Evolutionary conservation across 2,329 filamentous ascomycete genomes (phyloP), one percentile per base, ranked within the genome.

Genomic region (Alternaria burnsii): DNA sequence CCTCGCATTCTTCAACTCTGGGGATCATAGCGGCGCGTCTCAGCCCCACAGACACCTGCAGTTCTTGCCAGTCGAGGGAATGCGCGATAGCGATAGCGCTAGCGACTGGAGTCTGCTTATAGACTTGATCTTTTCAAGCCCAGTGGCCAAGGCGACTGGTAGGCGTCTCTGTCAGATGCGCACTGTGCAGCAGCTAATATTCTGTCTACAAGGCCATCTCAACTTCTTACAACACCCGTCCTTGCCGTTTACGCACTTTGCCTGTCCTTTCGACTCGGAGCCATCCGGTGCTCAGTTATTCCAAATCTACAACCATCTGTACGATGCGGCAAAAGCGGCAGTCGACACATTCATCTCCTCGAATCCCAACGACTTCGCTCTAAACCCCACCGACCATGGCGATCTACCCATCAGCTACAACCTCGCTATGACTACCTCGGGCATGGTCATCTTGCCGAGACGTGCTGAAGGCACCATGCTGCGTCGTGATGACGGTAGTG

Each of bases 21-120:
- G 90, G 2, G 76, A 82, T 11, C 83, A 89, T 69, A 91, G 88
- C 5, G 90, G 90, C 3, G 89, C 90, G 1, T 90, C 88, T 65
- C 90, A 93, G 73, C 85, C 89, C 12, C 90, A 92, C 71, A 79
- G 90, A 4, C 90, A 93, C 70, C 76, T 93, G 26, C 90, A 93
- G 75, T 83, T 92, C n/a, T 77, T 93, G 4, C 89, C 89, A 0
- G 82, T 91, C 0, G 82, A 85, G 8, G 79, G 82, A 18, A 92
- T 92, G 89, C 82, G 79, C 36, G 87, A 72, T 11, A 66, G 76
- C 30, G 73, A 77, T 14, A 71, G 73, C 5, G 62, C 70, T 4
- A 59, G 70, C 11, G 69, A 63, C n/a, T 87, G 85, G 85, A 68
- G 72, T 22, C 78, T 84, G 10, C 72, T 87, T n/a, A 81, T 86